phyloP scores from a whole-genome alignment of 2,329 filamentous ascomycete species.

The Epichloe uncinata region DNA sequence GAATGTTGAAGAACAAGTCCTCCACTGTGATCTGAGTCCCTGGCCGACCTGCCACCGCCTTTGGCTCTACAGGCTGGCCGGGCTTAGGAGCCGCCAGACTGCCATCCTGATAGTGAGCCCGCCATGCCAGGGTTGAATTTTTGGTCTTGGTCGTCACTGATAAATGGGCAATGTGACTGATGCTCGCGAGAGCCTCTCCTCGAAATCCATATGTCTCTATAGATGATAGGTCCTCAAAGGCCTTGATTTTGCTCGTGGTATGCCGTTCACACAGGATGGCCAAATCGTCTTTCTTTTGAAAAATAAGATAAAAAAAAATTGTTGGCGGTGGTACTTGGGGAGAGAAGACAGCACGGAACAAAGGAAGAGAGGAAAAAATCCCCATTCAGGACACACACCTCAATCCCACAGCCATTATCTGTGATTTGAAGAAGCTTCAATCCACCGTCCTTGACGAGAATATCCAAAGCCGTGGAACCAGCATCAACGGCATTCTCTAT shows the following conservation, averaged over 20 bases:
- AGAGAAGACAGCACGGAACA: background rate
- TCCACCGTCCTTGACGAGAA: constrained; percentile 88
- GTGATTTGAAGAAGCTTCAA: constrained; percentile 93
- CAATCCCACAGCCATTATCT: constrained; percentile 92
- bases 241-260: constrained; percentile 89
- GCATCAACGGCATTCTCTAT: constrained; percentile 97
- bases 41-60: constrained; percentile 70
- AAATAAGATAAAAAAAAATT: background rate
- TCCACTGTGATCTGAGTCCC: constrained; percentile 96
- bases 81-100: constrained; percentile 73
- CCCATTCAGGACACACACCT: constrained; percentile 40
- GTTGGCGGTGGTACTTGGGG: background rate
- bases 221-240: constrained; percentile 79
- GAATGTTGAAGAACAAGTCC: constrained; percentile 94
- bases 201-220: constrained; percentile 97
- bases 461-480: constrained; percentile 82
- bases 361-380: background rate
- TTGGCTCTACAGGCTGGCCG: constrained; percentile 75
- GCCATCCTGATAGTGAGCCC: constrained; percentile 75
- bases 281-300: constrained; percentile 66
- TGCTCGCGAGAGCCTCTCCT: constrained; percentile 90
- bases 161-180: constrained; percentile 94
- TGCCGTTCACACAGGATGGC: constrained; percentile 89
- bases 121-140: constrained; percentile 78
- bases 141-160: constrained; percentile 90